Base-by-base conservation (phyloP, 1,284 basidiomycete species). In the Ustilago curta region DNA sequence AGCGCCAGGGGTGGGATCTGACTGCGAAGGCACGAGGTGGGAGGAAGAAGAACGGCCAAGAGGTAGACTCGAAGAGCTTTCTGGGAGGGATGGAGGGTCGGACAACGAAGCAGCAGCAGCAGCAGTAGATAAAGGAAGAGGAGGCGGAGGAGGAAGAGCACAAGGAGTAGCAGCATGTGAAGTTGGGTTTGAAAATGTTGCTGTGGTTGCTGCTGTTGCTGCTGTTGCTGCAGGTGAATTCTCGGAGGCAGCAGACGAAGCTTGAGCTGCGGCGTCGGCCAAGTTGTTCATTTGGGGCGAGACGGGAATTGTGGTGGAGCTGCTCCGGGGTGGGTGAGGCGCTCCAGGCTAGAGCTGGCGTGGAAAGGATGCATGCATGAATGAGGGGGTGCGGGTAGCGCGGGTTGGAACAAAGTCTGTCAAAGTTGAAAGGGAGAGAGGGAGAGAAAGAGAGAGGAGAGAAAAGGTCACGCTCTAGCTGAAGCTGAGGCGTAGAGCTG, bases 281-380 rank as follows among this genome's bases (percentile, higher is more conserved):
- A 73, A 53, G 59, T 65, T 73, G 32, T 73, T 73, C 70, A 73
- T 73, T 44, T 52, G 48, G 57, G 16, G 4, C 19, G 39, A 54
- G 12, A n/a, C 42, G 23, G 6, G 29, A 8, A 43, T 32, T 40
- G n/a, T 39, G 11, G 43, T 21, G 48, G 42, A 49, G 19, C 37
- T 27, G 43, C n/a, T 37, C 3, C 2, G 14, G 37, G 35, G 31
- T n/a, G 58, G 18, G 43, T 39, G 25, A 19, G 27, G 18, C 25
- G 21, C 51, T 42, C 18, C 23, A 12, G 51, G 25, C 37, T 18
- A 52, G 37, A 21, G 16, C 35, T 19, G 27, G 43, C 11, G 43
- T 44, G 32, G 32, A n/a, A 11, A 40, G 16, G 16, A 47, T 18
- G 44, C 31, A 56, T 56, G 43, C 16, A 56, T 27, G 35, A 37